Evolutionary conservation across 805 yeast species (phyloP).

Genomic region (Saccharomycopsis sp.): DNA sequence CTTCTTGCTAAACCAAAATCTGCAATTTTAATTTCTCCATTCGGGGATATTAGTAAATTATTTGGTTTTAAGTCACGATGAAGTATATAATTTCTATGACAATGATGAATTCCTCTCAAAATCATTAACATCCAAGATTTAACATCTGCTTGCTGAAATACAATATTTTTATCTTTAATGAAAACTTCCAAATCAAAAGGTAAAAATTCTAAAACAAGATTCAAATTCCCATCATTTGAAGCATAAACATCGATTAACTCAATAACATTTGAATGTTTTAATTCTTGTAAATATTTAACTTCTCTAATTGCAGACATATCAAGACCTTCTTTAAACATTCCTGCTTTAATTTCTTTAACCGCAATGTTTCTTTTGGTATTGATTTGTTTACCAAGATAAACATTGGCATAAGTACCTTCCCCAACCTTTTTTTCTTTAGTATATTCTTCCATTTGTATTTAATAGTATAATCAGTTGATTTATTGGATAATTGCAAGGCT

Average conservation of each 20-base stretch:
- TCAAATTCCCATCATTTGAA: slow-evolving; percentile 48
- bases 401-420: slow-evolving; percentile 98
- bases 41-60: slow-evolving; percentile 76
- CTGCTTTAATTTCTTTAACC: slow-evolving; percentile 90
- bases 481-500: too few relatives aligned
- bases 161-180: slow-evolving; percentile 65
- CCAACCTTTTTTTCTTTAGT: slow-evolving; percentile 77
- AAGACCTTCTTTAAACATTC: slow-evolving; percentile 88
- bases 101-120: slow-evolving; percentile 86
- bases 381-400: slow-evolving; percentile 66
- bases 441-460: slow-evolving; percentile 18
- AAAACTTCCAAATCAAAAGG: slow-evolving; percentile 89
- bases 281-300: slow-evolving; percentile 77
- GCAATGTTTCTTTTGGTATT: slow-evolving; percentile 59
- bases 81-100: slow-evolving; percentile 81
- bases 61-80: slow-evolving; percentile 94
- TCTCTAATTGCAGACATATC: slow-evolving; percentile 98
- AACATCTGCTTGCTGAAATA: slow-evolving; percentile 78
- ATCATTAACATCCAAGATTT: slow-evolving; percentile 95
- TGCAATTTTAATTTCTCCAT: slow-evolving; percentile 84
- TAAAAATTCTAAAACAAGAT: slow-evolving; percentile 83
- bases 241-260: slow-evolving; percentile 84
- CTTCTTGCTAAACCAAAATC: slow-evolving; percentile 96
- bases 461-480: too few relatives aligned
- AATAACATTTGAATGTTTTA: slow-evolving; percentile 70